Evolutionary conservation across 1,284 basidiomycete species (phyloP), one percentile per base, ranked within the genome.

Genomic region (Phaffia rhodozyma): DNA sequence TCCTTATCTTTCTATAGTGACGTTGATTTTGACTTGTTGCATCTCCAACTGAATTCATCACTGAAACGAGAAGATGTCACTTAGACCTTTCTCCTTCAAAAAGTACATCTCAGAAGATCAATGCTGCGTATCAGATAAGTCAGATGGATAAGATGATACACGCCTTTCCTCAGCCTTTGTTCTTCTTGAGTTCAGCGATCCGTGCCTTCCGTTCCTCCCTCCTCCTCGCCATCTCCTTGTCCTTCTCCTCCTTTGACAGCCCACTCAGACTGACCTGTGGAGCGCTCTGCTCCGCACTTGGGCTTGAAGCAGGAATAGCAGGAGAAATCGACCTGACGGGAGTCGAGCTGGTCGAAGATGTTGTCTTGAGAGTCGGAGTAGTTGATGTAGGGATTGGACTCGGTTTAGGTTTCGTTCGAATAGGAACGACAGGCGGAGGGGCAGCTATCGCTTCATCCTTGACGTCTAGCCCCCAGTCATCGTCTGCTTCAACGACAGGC

Each of bases 241-340:
- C 87, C 75, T 86, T 91, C 68, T 91, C 90, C 74, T 92, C 91
- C 72, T 90, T 92, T 48, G 82, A 81, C 80, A 91, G 79, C 7
- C 69, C 69, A 5, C 72, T 72, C 60, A 78, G 66, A 66, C 69
- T 75, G 6, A 72, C 69, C 25, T 67, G 58, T 5, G 71, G 53
- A 32, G 60, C 29, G 38, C 58, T 51, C 27, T 59, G 58, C 55
- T 51, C 55, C 20, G 58, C 57, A 34, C 23, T 53, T 53, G 65
- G 63, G 32, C 63, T 63, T 6, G 61, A 25, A 20, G 65, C 54
- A 58, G 60, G 61, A 27, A 51, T 43, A 1, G 43, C 32, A 49
- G 32, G 18, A 29, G 54, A 4, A 5, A 77, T 73, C 2, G 71
- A 73, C 25, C 75, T 74, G 51, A 71, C 73, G 13, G 72, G 66